A percentile compares a stretch with the other conserved stretches of the same genome.
Conservation (phyloP, 2,329 filamentous ascomycete genomes). For the Helminthosporium solani region DNA sequence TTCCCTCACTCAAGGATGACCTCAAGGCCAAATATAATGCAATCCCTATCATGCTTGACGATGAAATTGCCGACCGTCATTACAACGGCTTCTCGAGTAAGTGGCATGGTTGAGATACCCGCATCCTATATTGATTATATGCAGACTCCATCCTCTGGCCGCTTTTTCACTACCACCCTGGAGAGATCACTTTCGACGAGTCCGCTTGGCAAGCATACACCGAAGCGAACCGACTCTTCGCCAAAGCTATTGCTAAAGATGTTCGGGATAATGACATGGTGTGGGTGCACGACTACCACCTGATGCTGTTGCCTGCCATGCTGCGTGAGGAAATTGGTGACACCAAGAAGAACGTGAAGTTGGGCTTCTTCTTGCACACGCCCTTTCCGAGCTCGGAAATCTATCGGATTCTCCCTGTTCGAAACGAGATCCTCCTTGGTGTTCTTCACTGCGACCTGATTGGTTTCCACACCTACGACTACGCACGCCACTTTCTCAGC, state of each 20-base stretch:
- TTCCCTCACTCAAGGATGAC: slow-evolving; percentile 69
- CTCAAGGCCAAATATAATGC: slow-evolving; percentile 86
- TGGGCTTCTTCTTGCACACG: slow-evolving; percentile 97
- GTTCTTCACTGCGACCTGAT: slow-evolving; percentile 92
- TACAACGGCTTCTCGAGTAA: slow-evolving; percentile 98
- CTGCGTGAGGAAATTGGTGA: slow-evolving; percentile 83
- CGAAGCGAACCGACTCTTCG: slow-evolving; percentile 90
- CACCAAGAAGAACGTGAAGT: slow-evolving; percentile 87
- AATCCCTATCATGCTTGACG: slow-evolving; percentile 87
- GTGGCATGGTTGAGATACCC: slow-evolving; percentile 32
- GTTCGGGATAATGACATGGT: slow-evolving; percentile 92
- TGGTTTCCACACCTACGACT: slow-evolving; percentile 98
- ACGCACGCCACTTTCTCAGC: slow-evolving; percentile 95
- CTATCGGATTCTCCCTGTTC: slow-evolving; percentile 90
- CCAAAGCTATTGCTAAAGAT: slow-evolving; percentile 80
- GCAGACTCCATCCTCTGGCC: slow-evolving; percentile 94
- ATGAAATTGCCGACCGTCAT: slow-evolving; percentile 89
- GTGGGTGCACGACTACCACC: slow-evolving; percentile 98
- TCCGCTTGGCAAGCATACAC: slow-evolving; percentile 90
- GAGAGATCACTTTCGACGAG: slow-evolving; percentile 97
- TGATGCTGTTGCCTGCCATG: slow-evolving; percentile 96
- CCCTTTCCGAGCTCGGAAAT: slow-evolving; percentile 97
- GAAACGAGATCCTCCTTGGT: slow-evolving; percentile 82
- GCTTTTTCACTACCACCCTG: slow-evolving; percentile 97
- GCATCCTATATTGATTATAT: slow-evolving; percentile 8